phyloP scores from a whole-genome alignment of 2,329 filamentous ascomycete species.

The Aspergillus vadensis region DNA sequence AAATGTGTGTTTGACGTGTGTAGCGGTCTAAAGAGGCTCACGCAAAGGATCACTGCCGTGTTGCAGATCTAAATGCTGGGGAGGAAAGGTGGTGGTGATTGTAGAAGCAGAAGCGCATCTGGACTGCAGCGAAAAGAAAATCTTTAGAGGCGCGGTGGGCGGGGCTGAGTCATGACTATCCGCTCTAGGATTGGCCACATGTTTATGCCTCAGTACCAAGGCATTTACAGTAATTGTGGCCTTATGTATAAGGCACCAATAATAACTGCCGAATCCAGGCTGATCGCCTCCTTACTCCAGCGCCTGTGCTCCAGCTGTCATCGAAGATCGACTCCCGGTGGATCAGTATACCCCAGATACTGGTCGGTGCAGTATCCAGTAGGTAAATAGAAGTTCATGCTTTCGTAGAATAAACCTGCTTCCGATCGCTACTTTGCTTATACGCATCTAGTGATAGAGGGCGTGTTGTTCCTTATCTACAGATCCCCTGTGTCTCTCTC shows the following conservation, averaged over 20 bases:
- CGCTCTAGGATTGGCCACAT: background rate
- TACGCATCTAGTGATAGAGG: background rate
- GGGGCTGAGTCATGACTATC: background rate
- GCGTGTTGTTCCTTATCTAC: background rate
- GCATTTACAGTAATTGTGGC: background rate
- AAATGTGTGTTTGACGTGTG: slow-evolving; percentile 17
- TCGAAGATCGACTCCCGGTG: background rate
- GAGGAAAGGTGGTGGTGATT: slow-evolving; percentile 4
- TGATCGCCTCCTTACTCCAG: background rate
- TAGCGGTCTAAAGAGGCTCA: slow-evolving; percentile 36
- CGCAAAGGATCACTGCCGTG: slow-evolving; percentile 42
- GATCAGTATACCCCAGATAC: background rate
- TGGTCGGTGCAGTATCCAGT: background rate
- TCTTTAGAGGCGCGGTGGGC: background rate
- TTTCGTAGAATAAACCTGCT: background rate
- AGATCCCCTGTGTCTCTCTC: background rate
- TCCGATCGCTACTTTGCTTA: background rate
- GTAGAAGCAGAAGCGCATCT: background rate
- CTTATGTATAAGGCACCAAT: background rate
- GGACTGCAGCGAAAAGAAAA: slow-evolving; percentile 9
- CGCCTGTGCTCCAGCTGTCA: background rate
- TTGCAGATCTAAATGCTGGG: slow-evolving; percentile 15
- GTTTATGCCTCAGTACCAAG: background rate
- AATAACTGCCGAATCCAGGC: background rate
- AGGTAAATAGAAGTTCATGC: background rate